A percentile compares a stretch with the other conserved stretches of the same genome.
Evolutionary conservation across 345 rosid species (phyloP).

Genomic region (Linum trigynum): DNA sequence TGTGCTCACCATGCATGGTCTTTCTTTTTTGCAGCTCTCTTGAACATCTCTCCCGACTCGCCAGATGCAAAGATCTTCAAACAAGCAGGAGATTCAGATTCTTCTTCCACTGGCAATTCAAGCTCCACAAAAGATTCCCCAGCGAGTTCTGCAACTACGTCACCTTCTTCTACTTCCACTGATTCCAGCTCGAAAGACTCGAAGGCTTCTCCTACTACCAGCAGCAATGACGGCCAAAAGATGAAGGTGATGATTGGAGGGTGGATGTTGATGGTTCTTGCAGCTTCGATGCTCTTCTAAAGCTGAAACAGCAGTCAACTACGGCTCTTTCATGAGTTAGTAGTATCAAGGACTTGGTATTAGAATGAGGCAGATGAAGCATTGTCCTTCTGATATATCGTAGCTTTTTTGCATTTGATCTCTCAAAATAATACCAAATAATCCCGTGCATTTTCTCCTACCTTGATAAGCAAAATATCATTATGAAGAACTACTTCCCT

Average conservation of each 20-base stretch:
- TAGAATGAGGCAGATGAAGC: not conserved
- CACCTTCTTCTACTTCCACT: constrained; percentile 11
- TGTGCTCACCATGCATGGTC: not conserved
- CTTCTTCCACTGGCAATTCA: constrained; percentile 6
- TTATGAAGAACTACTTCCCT: not conserved
- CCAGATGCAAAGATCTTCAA: constrained; percentile 37
- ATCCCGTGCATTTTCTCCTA: not conserved
- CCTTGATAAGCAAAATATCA: not conserved
- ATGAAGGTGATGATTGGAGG: not conserved
- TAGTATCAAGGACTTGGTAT: not conserved
- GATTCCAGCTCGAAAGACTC: constrained; percentile 18
- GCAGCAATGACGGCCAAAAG: constrained; percentile 18
- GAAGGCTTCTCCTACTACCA: constrained; percentile 13
- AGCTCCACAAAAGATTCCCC: constrained; percentile 17
- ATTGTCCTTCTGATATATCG: not conserved
- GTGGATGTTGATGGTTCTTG: constrained; percentile 6
- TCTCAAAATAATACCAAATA: too few species aligned
- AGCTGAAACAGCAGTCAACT: not conserved
- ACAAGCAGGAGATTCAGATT: constrained; percentile 21
- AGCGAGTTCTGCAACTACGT: constrained; percentile 15
- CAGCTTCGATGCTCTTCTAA: constrained; percentile 9
- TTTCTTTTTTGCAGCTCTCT: constrained; percentile 16
- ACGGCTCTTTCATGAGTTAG: not conserved
- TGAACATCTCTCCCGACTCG: constrained; percentile 32
- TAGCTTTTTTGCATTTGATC: not conserved